phyloP scores from a whole-genome alignment of 768 basidiomycete genomes.

The Chlorophyllum brunneum region DNA sequence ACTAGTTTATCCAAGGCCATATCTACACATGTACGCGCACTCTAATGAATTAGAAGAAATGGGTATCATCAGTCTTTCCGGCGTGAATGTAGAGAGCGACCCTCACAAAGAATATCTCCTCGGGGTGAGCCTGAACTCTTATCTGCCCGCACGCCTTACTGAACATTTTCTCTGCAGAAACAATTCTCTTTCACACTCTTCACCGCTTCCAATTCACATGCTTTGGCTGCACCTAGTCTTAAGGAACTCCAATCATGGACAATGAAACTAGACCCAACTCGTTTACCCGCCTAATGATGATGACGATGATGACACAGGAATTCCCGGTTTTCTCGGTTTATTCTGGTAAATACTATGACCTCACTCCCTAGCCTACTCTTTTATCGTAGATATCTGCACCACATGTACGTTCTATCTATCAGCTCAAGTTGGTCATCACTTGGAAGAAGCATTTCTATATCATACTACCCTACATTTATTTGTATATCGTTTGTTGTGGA shows the following conservation, averaged over 20 bases:
- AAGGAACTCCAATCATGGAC: conserved; percentile 89
- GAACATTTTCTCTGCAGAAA: conserved; percentile 46
- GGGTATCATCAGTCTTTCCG: conserved; percentile 76
- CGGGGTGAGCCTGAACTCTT: conserved; percentile 54
- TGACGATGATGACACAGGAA: background rate
- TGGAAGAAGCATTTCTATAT: conserved; percentile 1
- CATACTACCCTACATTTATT: conserved; percentile 8
- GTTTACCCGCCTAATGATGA: conserved; percentile 35
- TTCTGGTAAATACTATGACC: background rate
- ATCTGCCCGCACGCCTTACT: conserved; percentile 1
- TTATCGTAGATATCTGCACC: conserved; percentile 7
- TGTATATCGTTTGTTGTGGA: conserved; percentile 2
- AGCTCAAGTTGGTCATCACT: background rate
- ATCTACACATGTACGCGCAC: conserved; percentile 82
- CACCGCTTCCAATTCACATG: conserved; percentile 89
- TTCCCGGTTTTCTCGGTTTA: background rate
- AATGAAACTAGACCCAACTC: conserved; percentile 79
- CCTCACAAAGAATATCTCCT: conserved; percentile 84
- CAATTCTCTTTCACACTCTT: conserved; percentile 87
- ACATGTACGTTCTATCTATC: conserved; percentile 11
- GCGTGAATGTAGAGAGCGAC: conserved; percentile 83
- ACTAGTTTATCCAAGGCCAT: conserved; percentile 58
- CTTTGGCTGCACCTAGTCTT: conserved; percentile 72
- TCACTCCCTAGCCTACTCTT: background rate
- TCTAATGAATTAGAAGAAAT: conserved; percentile 83